These are phyloP conservation scores for Lichtheimia corymbifera DNA, from an alignment of 371 early-diverging fungal species.

Conservation along the genomic window DNA sequence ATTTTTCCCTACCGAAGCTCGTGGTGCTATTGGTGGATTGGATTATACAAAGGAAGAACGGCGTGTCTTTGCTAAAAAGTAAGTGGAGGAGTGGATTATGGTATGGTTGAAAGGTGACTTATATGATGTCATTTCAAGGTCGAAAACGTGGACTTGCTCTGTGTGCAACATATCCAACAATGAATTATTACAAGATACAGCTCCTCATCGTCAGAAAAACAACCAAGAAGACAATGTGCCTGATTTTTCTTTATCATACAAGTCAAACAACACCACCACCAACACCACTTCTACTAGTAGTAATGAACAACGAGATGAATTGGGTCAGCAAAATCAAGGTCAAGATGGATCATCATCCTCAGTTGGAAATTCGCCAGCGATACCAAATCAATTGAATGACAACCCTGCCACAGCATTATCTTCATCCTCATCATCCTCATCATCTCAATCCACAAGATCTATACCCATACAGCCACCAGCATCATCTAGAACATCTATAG, in stretches of 20 bases:
- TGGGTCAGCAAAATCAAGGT: not conserved
- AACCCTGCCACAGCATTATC: not conserved
- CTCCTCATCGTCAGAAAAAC: conserved; percentile 8
- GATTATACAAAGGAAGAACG: conserved; percentile 75
- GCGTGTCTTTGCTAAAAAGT: conserved; percentile 61
- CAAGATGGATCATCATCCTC: not conserved
- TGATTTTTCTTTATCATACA: conserved; percentile 21
- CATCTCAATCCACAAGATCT: not conserved
- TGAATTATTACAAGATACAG: conserved; percentile 25
- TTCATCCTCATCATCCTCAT: conserved; percentile 1
- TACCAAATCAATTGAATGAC: not conserved
- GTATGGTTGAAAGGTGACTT: not conserved
- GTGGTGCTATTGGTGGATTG: conserved; percentile 86
- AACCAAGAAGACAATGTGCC: conserved; percentile 18
- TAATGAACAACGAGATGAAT: not conserved
- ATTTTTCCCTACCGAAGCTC: conserved; percentile 71
- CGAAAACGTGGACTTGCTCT: conserved; percentile 30
- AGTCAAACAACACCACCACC: not conserved
- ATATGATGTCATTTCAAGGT: conserved; percentile 13
- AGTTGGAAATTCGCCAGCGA: not conserved
- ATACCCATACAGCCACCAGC: not conserved
- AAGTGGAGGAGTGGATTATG: conserved; percentile 6
- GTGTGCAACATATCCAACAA: conserved; percentile 26
- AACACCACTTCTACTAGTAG: too few species aligned
- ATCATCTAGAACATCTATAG: not conserved